A percentile compares a stretch with the other conserved stretches of the same genome.
Evolutionary conservation across 352 stramenopile species (phyloP).

Genomic region (Chrysophaeum taylorii): DNA sequence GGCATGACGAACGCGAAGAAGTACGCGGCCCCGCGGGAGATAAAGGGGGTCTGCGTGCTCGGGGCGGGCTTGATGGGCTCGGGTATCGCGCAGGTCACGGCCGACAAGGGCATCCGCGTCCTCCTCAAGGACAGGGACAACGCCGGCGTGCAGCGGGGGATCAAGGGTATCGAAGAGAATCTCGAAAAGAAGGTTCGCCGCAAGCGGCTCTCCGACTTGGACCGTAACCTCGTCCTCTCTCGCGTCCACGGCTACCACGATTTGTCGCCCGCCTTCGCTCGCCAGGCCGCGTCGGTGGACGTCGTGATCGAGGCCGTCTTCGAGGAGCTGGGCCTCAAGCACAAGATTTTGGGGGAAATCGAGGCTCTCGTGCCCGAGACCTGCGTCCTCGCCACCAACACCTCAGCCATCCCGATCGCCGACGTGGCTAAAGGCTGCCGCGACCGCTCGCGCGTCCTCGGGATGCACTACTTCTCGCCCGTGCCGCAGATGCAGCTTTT

Average conservation of each 20-base stretch:
- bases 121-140: conserved; percentile 90
- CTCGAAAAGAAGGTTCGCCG: conserved; percentile 87
- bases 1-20: conserved; percentile 94
- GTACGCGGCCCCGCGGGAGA: conserved; percentile 55
- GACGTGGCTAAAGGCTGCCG: conserved; percentile 74
- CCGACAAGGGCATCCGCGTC: conserved; percentile 82
- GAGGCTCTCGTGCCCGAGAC: conserved; percentile 79
- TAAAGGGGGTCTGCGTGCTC: conserved; percentile 86
- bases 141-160: conserved; percentile 55
- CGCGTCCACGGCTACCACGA: conserved; percentile 47
- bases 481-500: conserved; percentile 93
- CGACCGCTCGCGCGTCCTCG: conserved; percentile 62
- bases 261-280: conserved; percentile 54
- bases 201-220: conserved; percentile 75
- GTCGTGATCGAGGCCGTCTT: conserved; percentile 96
- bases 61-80: conserved; percentile 96
- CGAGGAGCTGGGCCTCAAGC: conserved; percentile 91
- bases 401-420: conserved; percentile 85
- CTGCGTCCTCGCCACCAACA: conserved; percentile 95
- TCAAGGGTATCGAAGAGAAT: conserved; percentile 85
- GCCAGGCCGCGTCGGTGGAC: conserved; percentile 39
- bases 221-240: conserved; percentile 75
- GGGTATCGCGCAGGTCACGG: conserved; percentile 88
- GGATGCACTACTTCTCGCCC: conserved; percentile 98
- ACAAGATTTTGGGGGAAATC: conserved; percentile 82